Evolutionary conservation across 208 protist genomes (phyloP), one percentile per base, ranked within the genome.

Genomic region (Leishmania guyanensis): DNA sequence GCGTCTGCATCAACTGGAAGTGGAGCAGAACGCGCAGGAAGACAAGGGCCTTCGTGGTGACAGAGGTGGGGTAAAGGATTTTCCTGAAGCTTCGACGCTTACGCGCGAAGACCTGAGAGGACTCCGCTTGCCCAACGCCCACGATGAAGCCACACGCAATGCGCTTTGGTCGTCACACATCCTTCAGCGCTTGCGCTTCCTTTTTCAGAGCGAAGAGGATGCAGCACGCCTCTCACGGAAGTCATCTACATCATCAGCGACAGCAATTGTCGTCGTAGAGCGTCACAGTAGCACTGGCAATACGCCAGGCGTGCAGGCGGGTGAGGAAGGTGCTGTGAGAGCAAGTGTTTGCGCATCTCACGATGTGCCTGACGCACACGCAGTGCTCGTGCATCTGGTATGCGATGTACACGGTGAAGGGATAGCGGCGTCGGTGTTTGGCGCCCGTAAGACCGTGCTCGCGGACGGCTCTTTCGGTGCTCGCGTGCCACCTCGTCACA

Each of bases 151-250:
- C 12, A 60, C 72, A 46, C 77, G 71, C 12, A 78, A 85, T 64
- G 33, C 22, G 5, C 6, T 82, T 12, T 78, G 51, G 71, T 39
- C 36, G 17, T 78, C 82, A 17, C 56, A 85, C 66, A 64, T 82
- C 1, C 82, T 85, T 46, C 82, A 82, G 16, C 82, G 82, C 29
- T 6, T 85, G 39, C 82, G 82, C 2, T 85, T 85, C 54, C 73
- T 85, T 6, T 85, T 85, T 77, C 82, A 85, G 51, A 17, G 64
- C n/a, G 51, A 43, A 43, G 77, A 76, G 17, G 82, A 85, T n/a
- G 82, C 82, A 2, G 75, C 81, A 65, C 75, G 60, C 39, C 70
- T 84, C 33, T 39, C 51, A 48, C 29, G 53, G 46, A 33, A 43
- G 36, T 3, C 12, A n/a, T 20, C 74, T 3, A n/a, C 39, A 77